Evolutionary conservation across 78 protist species (phyloP).

Genomic region (Paulinella micropora): DNA sequence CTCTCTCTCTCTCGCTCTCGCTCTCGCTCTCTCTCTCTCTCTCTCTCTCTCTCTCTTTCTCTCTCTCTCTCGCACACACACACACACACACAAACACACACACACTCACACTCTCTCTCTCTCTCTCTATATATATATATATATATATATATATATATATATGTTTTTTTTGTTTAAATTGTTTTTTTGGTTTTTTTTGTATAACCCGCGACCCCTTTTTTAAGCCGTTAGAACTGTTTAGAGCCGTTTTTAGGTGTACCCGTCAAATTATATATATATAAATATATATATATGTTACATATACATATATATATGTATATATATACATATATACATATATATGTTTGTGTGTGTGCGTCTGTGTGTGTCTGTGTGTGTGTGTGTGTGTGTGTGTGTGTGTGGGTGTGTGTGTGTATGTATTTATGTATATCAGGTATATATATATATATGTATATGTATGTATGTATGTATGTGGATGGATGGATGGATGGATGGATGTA

Average conservation of each 20-base stretch:
- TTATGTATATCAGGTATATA: not conserved
- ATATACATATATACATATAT: not conserved
- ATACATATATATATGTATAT: not conserved
- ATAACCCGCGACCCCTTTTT: not conserved
- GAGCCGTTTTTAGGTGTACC: not conserved
- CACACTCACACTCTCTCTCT: too few relatives aligned
- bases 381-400: too few relatives aligned
- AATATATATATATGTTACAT: not conserved
- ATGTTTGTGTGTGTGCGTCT: not conserved
- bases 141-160: not conserved
- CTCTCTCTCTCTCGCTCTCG: too few relatives aligned
- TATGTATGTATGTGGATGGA: not conserved
- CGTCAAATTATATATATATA: not conserved
- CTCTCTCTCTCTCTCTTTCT: too few relatives aligned
- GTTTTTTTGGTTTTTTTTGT: not conserved
- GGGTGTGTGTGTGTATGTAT: too few relatives aligned
- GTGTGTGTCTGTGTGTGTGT: not conserved
- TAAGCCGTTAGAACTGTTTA: not conserved
- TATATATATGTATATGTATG: not conserved
- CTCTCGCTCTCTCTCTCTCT: too few relatives aligned
- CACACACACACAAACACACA: too few relatives aligned
- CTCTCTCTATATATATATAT: not conserved
- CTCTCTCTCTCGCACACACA: too few relatives aligned
- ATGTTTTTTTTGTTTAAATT: not conserved
- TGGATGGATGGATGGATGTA: not conserved